Evolutionary conservation across 371 early-diverging fungal genomes (phyloP).

Genomic region (Rhizomucor miehei): DNA sequence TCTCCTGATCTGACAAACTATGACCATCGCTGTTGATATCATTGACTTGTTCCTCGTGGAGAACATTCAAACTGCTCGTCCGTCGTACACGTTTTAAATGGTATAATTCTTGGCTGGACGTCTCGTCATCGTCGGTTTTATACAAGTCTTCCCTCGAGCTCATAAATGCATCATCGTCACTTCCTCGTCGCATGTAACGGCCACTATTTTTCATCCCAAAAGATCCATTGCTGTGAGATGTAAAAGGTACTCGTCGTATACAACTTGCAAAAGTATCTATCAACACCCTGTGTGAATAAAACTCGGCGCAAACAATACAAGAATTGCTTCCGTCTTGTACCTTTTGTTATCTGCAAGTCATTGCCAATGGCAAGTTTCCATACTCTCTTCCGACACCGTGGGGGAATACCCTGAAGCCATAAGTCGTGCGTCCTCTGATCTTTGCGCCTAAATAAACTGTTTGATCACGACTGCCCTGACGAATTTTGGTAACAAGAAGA

Average conservation of each 20-base stretch:
- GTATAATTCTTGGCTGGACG: slow-evolving; percentile 10
- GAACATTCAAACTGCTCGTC: slow-evolving; percentile 46
- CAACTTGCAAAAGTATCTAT: slow-evolving; percentile 7
- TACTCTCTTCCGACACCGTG: slow-evolving; percentile 41
- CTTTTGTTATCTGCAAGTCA: slow-evolving; percentile 30
- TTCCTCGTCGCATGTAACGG: background rate
- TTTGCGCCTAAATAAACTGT: slow-evolving; percentile 12
- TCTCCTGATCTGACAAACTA: slow-evolving; percentile 1
- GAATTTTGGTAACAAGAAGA: background rate
- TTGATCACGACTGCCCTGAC: background rate
- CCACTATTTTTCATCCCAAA: too few relatives aligned
- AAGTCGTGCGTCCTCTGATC: slow-evolving; percentile 31
- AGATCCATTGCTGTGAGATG: too few relatives aligned
- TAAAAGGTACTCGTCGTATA: slow-evolving; percentile 6
- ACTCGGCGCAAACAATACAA: background rate
- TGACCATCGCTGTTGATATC: slow-evolving; percentile 3
- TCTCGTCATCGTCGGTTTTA: background rate
- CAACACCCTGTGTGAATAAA: background rate
- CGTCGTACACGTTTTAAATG: slow-evolving; percentile 19
- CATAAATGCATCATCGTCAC: background rate
- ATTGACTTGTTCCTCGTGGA: slow-evolving; percentile 27
- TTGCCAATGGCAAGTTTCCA: slow-evolving; percentile 48
- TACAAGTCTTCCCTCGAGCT: too few relatives aligned
- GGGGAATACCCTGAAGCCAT: slow-evolving; percentile 47
- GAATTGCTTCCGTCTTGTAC: slow-evolving; percentile 1